Conservation (phyloP, 2,329 filamentous ascomycete genomes). For the Nemania bipapillata region DNA sequence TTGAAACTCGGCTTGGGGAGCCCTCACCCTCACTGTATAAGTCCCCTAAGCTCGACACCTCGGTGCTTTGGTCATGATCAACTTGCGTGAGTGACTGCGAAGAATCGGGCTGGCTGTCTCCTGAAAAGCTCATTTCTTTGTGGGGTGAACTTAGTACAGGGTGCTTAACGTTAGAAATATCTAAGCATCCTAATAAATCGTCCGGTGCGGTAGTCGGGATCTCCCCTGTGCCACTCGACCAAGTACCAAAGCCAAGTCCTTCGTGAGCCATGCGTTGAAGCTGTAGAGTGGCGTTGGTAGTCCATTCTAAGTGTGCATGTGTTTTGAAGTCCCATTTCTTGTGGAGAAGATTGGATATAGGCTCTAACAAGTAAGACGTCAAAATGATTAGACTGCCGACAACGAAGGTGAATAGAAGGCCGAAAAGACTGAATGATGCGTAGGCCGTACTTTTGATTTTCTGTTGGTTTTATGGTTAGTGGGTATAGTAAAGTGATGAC, state of each 20-base stretch:
- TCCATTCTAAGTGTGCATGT: neutral
- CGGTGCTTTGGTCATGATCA: too few species aligned
- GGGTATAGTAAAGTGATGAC: neutral
- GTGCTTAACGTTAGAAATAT: neutral
- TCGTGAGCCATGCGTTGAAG: neutral
- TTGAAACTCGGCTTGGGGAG: too few species aligned
- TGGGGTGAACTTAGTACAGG: neutral
- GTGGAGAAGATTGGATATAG: neutral
- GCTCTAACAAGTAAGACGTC: neutral
- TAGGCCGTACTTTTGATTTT: conserved; percentile 41
- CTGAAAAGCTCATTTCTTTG: too few species aligned
- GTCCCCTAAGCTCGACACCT: too few species aligned
- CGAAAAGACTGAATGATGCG: neutral
- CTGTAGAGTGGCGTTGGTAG: neutral
- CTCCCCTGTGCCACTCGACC: neutral
- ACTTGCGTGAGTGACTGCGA: too few species aligned
- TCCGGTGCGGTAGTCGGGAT: neutral
- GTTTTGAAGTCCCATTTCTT: neutral
- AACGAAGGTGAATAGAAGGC: neutral
- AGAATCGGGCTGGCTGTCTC: too few species aligned
- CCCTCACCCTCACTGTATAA: too few species aligned
- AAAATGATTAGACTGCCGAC: neutral
- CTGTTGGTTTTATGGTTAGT: conserved; percentile 46
- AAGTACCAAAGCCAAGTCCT: neutral
- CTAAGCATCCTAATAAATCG: neutral